A percentile compares a stretch with the other conserved stretches of the same genome.
Evolutionary conservation across 2,329 filamentous ascomycete genomes (phyloP).

Genomic region (Ramularia collo-cygni): DNA sequence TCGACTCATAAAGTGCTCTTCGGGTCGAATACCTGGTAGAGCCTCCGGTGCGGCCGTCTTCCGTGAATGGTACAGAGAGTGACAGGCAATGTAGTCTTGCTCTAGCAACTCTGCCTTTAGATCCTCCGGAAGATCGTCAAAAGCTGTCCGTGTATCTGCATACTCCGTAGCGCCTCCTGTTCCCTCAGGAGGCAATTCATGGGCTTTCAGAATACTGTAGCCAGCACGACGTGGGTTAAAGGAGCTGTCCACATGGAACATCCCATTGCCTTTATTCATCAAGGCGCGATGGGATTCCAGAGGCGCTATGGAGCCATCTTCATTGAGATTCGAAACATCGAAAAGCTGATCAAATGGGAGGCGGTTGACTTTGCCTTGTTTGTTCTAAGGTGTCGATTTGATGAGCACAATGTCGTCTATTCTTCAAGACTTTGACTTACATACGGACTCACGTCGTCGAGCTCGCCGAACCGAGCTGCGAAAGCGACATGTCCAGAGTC

Average conservation of each 20-base stretch:
- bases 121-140: constrained; percentile 37
- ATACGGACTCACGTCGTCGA: constrained; percentile 50
- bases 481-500: constrained; percentile 49
- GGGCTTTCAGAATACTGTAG: constrained; percentile 46
- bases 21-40: constrained; percentile 41
- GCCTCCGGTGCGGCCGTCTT: constrained; percentile 46
- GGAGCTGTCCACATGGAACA: constrained; percentile 49
- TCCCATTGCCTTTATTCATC: constrained; percentile 23
- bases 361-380: constrained; percentile 41
- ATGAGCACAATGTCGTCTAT: too few species aligned
- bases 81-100: constrained; percentile 42
- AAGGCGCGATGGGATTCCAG: constrained; percentile 33
- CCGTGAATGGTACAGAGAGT: constrained; percentile 48
- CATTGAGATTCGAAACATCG: constrained; percentile 51
- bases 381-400: constrained; percentile 20
- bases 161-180: constrained; percentile 40
- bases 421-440: too few species aligned
- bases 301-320: constrained; percentile 40
- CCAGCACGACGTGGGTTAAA: constrained; percentile 50
- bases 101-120: constrained; percentile 31
- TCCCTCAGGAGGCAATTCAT: constrained; percentile 38
- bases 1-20: constrained; percentile 32
- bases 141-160: constrained; percentile 48
- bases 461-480: constrained; percentile 45
- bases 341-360: constrained; percentile 48